These are phyloP conservation scores for Pistacia vera DNA, from an alignment of 345 rosid genomes.

Conservation along the genomic window DNA sequence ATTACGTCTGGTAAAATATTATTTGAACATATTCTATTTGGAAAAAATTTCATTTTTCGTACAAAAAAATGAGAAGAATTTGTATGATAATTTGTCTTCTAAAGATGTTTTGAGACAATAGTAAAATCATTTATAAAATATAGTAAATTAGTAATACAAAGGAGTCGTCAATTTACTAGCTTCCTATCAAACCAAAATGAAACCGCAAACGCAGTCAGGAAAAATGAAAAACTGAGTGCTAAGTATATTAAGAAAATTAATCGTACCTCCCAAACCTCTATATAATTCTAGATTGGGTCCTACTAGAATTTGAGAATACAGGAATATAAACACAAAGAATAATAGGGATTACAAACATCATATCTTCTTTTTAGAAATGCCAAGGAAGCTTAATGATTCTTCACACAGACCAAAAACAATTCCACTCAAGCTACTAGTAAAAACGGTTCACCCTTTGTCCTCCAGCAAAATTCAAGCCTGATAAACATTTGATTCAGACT, in stretches of 20 bases:
- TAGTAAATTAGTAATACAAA: no score
- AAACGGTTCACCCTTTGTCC: not conserved
- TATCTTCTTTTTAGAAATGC: not conserved
- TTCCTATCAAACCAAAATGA: no score
- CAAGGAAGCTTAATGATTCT: not conserved
- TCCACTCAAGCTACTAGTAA: not conserved
- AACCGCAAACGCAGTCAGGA: no score
- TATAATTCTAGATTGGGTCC: not conserved
- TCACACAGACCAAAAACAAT: not conserved
- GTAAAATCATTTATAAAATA: no score
- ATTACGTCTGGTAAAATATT: no score
- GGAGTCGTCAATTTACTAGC: no score
- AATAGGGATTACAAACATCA: constrained; percentile 5
- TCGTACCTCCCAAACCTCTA: not conserved
- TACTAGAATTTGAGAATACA: not conserved
- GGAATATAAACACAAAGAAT: not conserved
- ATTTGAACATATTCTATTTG: no score
- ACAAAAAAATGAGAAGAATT: no score
- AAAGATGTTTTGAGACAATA: no score
- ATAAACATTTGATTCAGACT: not conserved
- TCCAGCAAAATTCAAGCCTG: not conserved
- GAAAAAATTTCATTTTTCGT: no score
- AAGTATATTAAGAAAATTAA: not conserved
- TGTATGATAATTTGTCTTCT: no score
- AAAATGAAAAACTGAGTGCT: no score